These are phyloP conservation scores for Pythium aristosporum DNA, from an alignment of 352 stramenopile genomes.

Conservation along the genomic window DNA sequence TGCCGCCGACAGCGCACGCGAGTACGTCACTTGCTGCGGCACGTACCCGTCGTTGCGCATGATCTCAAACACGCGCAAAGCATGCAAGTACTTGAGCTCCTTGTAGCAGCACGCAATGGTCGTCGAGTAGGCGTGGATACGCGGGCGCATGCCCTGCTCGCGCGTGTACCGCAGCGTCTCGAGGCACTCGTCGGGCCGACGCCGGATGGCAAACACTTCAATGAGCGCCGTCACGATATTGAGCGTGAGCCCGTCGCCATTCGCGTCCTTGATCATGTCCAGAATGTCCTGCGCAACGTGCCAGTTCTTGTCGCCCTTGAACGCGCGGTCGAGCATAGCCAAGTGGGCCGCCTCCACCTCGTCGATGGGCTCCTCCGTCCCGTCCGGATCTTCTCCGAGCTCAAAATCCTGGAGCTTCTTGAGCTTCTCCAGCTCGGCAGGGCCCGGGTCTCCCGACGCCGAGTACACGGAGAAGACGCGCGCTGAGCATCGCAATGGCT, in stretches of 20 bases:
- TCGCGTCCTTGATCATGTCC: constrained; percentile 35
- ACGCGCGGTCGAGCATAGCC: constrained; percentile 32
- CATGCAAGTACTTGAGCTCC: constrained; percentile 58
- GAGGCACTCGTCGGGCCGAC: constrained; percentile 52
- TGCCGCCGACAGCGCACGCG: constrained; percentile 76
- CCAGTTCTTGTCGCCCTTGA: constrained; percentile 39
- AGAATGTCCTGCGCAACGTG: constrained; percentile 52
- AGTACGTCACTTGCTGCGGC: constrained; percentile 80
- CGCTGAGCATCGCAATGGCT: background rate
- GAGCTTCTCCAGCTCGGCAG: constrained; percentile 9
- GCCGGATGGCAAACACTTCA: constrained; percentile 49
- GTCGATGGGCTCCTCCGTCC: background rate
- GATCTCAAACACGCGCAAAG: constrained; percentile 85
- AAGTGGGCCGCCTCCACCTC: constrained; percentile 27
- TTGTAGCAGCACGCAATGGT: constrained; percentile 82
- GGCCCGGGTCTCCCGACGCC: constrained; percentile 14
- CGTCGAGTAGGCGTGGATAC: constrained; percentile 81
- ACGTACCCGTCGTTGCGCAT: constrained; percentile 86
- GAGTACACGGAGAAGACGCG: constrained; percentile 20
- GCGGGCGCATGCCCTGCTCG: constrained; percentile 64
- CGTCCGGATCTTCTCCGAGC: background rate
- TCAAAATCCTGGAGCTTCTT: background rate
- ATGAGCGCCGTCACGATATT: constrained; percentile 64
- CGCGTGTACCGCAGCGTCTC: constrained; percentile 64
- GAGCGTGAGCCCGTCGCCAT: constrained; percentile 39